Evolutionary conservation across 106 monocot genomes (phyloP).

Genomic region (Cymbidium sinense): DNA sequence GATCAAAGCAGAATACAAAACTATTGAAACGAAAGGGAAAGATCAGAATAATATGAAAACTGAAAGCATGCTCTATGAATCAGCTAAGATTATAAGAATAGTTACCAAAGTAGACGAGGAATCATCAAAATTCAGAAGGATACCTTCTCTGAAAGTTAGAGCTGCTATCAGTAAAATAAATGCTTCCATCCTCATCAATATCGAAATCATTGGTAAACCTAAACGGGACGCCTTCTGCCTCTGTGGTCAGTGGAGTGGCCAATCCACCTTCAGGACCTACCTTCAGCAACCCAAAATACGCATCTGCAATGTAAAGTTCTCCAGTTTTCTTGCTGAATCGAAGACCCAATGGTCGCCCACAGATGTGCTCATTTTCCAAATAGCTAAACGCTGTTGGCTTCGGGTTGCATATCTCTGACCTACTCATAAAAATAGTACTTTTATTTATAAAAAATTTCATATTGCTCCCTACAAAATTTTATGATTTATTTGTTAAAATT

Average conservation of each 20-base stretch:
- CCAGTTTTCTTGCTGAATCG: constrained; percentile 54
- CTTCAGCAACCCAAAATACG: constrained; percentile 58
- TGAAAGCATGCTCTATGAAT: background rate
- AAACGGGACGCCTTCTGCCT: constrained; percentile 49
- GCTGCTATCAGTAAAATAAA: constrained; percentile 76
- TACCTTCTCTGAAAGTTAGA: constrained; percentile 62
- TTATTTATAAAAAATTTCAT: no score
- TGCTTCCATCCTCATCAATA: constrained; percentile 48
- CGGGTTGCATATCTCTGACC: constrained; percentile 38
- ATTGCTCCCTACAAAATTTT: no score
- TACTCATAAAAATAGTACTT: constrained; percentile 18
- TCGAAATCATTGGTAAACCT: constrained; percentile 65
- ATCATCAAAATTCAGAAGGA: background rate
- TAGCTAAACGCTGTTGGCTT: constrained; percentile 40
- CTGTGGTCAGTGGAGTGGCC: constrained; percentile 36
- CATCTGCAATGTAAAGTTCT: constrained; percentile 69
- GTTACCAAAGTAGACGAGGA: background rate
- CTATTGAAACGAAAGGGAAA: background rate
- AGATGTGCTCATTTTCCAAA: constrained; percentile 57
- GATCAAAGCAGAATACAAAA: background rate
- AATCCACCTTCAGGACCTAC: constrained; percentile 63
- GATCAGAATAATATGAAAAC: background rate
- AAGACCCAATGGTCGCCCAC: constrained; percentile 49
- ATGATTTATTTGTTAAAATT: no score
- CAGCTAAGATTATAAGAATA: background rate